A percentile compares a stretch with the other conserved stretches of the same genome.
Evolutionary conservation across 306 rosid species (phyloP).

Genomic region (Rubus idaeus): DNA sequence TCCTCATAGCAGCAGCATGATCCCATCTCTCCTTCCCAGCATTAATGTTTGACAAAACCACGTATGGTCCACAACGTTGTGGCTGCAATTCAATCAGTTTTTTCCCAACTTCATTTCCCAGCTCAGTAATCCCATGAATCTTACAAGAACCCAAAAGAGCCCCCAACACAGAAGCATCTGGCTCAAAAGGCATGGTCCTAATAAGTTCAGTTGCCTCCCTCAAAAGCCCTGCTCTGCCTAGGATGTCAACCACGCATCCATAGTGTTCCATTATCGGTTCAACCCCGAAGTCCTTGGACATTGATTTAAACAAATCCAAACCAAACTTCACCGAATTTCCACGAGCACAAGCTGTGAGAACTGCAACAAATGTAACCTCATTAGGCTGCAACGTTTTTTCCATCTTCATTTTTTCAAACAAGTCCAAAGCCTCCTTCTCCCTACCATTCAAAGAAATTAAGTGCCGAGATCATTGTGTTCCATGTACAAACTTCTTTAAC

Average conservation of each 20-base stretch:
- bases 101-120: slow-evolving; percentile 60
- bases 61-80: slow-evolving; percentile 46
- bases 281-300: slow-evolving; percentile 43
- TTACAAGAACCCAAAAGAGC: slow-evolving; percentile 77
- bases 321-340: slow-evolving; percentile 53
- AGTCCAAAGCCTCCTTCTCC: slow-evolving; percentile 58
- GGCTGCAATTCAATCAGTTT: slow-evolving; percentile 50
- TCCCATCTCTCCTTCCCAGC: slow-evolving; percentile 70
- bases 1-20: slow-evolving; percentile 62
- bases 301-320: slow-evolving; percentile 51
- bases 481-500: slow-evolving; percentile 61
- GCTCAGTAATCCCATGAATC: slow-evolving; percentile 68
- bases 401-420: slow-evolving; percentile 56
- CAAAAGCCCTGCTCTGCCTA: slow-evolving; percentile 73
- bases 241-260: slow-evolving; percentile 72
- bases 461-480: slow-evolving; percentile 79
- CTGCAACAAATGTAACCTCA: slow-evolving; percentile 57
- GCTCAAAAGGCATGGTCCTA: slow-evolving; percentile 62
- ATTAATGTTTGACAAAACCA: slow-evolving; percentile 63
- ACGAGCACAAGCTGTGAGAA: slow-evolving; percentile 77
- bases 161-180: slow-evolving; percentile 62
- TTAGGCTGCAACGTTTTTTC: slow-evolving; percentile 46
- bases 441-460: slow-evolving; percentile 64
- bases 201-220: slow-evolving; percentile 58
- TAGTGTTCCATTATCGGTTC: slow-evolving; percentile 62